A percentile compares a stretch with the other conserved stretches of the same genome.
Evolutionary conservation across 495 filamentous ascomycete species (phyloP).

Genomic region (Aspergillus bertholletiae): DNA sequence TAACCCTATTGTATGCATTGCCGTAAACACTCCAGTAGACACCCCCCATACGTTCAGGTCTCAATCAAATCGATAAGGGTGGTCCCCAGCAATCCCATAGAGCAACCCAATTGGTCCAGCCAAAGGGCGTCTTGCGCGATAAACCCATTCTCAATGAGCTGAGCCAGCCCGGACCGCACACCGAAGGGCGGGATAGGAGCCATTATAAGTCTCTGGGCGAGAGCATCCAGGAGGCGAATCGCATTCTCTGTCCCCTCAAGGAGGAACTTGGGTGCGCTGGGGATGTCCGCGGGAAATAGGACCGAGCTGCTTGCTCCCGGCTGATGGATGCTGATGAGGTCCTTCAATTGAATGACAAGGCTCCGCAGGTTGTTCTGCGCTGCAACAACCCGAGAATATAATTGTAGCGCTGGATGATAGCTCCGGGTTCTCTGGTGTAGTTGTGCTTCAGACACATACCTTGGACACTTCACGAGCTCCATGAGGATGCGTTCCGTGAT

Average conservation of each 20-base stretch:
- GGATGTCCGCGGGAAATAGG: slow-evolving; percentile 13
- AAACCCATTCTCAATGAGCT: slow-evolving; percentile 10
- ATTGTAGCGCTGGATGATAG: background rate
- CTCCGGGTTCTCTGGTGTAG: slow-evolving; percentile 4
- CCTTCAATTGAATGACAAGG: background rate
- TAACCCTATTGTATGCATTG: no score
- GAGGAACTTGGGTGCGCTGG: background rate
- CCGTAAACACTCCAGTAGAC: no score
- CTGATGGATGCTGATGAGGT: background rate
- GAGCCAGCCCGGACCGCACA: slow-evolving; percentile 21
- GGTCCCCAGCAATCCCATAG: slow-evolving; percentile 32
- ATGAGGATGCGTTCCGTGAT: slow-evolving; percentile 23
- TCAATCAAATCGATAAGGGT: slow-evolving; percentile 1
- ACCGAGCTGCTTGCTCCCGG: background rate
- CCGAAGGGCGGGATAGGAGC: slow-evolving; percentile 12
- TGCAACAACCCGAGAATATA: background rate
- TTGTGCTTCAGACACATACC: slow-evolving; percentile 25
- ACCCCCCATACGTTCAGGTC: background rate
- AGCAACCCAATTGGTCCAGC: slow-evolving; percentile 37
- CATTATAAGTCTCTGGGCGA: slow-evolving; percentile 9
- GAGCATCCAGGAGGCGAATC: slow-evolving; percentile 11
- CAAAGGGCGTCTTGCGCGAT: slow-evolving; percentile 26
- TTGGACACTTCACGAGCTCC: slow-evolving; percentile 30
- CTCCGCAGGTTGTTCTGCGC: background rate
- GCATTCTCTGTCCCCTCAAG: slow-evolving; percentile 25